Conservation (phyloP, 345 rosid species). For the Aquilaria malaccensis region DNA sequence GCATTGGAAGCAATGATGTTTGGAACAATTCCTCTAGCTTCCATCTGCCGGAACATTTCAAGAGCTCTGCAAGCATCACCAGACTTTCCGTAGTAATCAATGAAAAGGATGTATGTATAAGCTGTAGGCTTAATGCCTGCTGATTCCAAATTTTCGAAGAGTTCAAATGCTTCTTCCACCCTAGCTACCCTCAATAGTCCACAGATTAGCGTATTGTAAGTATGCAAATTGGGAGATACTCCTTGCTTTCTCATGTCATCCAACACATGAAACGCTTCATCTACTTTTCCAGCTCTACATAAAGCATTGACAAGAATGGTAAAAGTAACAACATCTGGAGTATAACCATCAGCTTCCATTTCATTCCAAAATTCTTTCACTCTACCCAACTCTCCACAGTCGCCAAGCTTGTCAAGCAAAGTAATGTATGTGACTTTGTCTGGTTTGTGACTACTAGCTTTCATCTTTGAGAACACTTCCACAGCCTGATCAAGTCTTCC, state of each 20-base stretch:
- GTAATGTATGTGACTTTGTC: constrained; percentile 77
- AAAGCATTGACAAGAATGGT: constrained; percentile 72
- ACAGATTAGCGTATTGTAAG: constrained; percentile 72
- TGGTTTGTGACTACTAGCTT: constrained; percentile 65
- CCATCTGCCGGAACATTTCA: constrained; percentile 77
- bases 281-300: constrained; percentile 53
- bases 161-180: constrained; percentile 52
- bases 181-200: constrained; percentile 58
- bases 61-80: constrained; percentile 59
- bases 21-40: constrained; percentile 65
- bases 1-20: constrained; percentile 83
- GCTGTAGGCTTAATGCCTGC: constrained; percentile 65
- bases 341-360: constrained; percentile 82
- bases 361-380: constrained; percentile 74
- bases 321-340: constrained; percentile 71
- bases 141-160: constrained; percentile 53
- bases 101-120: constrained; percentile 72
- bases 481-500: constrained; percentile 57
- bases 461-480: constrained; percentile 66
- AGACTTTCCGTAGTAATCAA: constrained; percentile 83
- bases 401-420: constrained; percentile 70
- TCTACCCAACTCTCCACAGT: constrained; percentile 53
- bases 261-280: constrained; percentile 56
- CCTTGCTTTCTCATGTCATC: constrained; percentile 61
- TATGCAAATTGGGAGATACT: constrained; percentile 66